Percentiles rank a stretch among this genome's conserved stretches.
Evolutionary conservation across 176 grass and related monocot species (phyloP).

Genomic region (Olyra latifolia): DNA sequence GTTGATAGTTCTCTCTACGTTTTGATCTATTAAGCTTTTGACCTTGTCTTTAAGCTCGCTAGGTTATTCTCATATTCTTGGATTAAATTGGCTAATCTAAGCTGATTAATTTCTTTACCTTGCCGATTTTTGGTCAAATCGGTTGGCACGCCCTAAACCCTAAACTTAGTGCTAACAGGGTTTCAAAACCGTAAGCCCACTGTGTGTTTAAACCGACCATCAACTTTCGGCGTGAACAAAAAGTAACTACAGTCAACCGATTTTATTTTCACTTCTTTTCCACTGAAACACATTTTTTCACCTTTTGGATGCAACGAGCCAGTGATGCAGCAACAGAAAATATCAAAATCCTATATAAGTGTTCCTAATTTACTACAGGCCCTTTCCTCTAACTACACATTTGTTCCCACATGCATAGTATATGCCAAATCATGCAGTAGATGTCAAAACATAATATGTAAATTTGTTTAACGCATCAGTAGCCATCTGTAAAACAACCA

Average conservation of each 20-base stretch:
- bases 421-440: slow-evolving; percentile 7
- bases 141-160: too few relatives aligned
- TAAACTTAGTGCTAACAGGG: too few relatives aligned
- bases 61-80: too few relatives aligned
- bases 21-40: too few relatives aligned
- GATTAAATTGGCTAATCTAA: too few relatives aligned
- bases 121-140: too few relatives aligned
- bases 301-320: neutral
- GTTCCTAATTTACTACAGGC: neutral
- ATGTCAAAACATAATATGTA: neutral
- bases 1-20: too few relatives aligned
- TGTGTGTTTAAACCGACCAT: too few relatives aligned
- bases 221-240: too few relatives aligned
- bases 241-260: neutral
- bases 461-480: neutral
- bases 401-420: neutral
- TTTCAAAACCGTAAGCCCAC: too few relatives aligned
- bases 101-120: too few relatives aligned
- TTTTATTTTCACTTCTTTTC: neutral
- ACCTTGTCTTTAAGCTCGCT: too few relatives aligned
- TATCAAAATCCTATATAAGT: neutral
- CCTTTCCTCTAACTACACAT: slow-evolving; percentile 6
- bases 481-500: slow-evolving; percentile 7
- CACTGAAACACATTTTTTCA: neutral
- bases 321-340: neutral